A percentile compares a stretch with the other conserved stretches of the same genome.
Evolutionary conservation across 208 protist genomes (phyloP).

Genomic region (Strigomonas galati): DNA sequence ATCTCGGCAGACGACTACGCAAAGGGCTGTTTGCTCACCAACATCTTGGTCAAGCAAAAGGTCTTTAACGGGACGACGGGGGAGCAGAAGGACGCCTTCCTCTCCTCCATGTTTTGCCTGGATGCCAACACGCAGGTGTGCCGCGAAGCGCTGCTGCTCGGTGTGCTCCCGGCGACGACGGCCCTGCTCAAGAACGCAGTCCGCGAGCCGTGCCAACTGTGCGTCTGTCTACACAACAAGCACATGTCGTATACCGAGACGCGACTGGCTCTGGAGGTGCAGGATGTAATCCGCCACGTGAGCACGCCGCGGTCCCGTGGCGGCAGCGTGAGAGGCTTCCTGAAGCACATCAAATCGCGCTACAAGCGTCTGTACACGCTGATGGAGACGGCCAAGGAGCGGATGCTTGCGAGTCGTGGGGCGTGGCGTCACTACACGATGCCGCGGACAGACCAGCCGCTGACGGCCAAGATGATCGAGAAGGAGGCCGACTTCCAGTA

Average conservation of each 20-base stretch:
- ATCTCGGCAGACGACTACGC: conserved; percentile 24
- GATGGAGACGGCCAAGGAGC: conserved; percentile 10
- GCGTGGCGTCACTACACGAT: conserved; percentile 5
- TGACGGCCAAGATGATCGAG: background rate
- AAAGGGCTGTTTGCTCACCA: conserved; percentile 22
- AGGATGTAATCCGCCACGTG: conserved; percentile 6
- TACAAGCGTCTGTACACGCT: conserved; percentile 13
- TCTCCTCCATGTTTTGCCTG: conserved; percentile 33
- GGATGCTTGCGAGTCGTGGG: conserved; percentile 5
- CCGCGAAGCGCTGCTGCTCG: conserved; percentile 16
- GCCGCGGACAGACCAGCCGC: background rate
- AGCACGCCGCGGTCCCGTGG: conserved; percentile 9
- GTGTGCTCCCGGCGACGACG: conserved; percentile 21
- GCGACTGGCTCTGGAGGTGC: conserved; percentile 16
- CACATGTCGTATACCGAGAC: conserved; percentile 16
- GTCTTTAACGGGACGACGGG: background rate
- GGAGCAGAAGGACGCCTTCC: conserved; percentile 25
- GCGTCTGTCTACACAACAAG: conserved; percentile 14
- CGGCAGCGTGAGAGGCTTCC: conserved; percentile 20
- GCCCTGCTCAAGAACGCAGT: conserved; percentile 26
- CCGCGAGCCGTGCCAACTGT: conserved; percentile 22
- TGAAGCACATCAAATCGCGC: conserved; percentile 14
- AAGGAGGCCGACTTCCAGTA: background rate
- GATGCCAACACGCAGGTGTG: conserved; percentile 19
- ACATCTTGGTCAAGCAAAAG: conserved; percentile 23